Percentiles rank a stretch among this genome's conserved stretches.
phyloP scores from a whole-genome alignment of 2,329 filamentous ascomycete genomes.

The Aspergillus brunneoviolaceus region DNA sequence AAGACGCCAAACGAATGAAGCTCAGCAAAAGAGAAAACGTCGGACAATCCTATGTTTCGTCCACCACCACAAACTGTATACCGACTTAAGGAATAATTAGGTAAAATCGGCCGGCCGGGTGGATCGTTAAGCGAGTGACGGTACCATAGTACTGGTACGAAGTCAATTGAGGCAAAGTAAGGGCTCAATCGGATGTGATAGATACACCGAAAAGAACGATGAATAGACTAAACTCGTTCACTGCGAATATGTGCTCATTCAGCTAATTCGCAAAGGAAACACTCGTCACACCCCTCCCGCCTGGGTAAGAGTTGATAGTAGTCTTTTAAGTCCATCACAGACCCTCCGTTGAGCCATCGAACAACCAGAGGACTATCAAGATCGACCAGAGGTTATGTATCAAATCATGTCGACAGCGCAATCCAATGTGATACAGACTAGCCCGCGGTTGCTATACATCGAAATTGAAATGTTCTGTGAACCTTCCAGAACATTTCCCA shows the following conservation, averaged over 20 bases:
- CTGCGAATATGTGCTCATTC: background rate
- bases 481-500: constrained; percentile 14
- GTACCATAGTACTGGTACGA: background rate
- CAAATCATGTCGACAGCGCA: background rate
- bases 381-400: background rate
- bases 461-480: constrained; percentile 4
- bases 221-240: background rate
- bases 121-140: background rate
- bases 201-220: background rate
- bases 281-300: background rate
- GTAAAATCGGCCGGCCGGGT: constrained; percentile 1
- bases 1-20: background rate
- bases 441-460: background rate
- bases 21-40: background rate
- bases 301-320: background rate
- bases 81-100: constrained; percentile 5
- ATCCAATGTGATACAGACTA: background rate
- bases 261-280: background rate
- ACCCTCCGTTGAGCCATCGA: background rate
- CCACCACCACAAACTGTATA: constrained; percentile 4
- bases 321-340: background rate
- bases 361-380: background rate
- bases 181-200: background rate
- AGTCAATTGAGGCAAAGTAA: background rate
- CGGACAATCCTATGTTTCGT: constrained; percentile 7